Conservation (phyloP, 495 filamentous ascomycete species). For the Xylaria intraflava region DNA sequence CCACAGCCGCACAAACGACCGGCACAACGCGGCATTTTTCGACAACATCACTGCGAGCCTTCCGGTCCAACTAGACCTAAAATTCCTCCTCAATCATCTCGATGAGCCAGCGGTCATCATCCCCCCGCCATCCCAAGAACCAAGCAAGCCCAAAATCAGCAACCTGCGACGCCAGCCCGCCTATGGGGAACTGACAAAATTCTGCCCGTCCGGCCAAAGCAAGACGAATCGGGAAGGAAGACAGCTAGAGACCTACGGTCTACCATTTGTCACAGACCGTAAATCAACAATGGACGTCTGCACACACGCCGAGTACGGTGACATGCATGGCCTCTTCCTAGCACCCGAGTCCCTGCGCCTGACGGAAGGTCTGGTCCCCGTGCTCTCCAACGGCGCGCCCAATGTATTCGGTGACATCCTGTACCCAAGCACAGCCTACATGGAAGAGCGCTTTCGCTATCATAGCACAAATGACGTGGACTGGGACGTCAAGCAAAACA, state of each 20-base stretch:
- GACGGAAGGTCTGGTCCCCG: conserved; percentile 24
- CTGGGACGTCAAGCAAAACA: conserved; percentile 36
- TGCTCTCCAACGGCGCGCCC: conserved; percentile 32
- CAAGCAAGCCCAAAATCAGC: conserved; percentile 10
- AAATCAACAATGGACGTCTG: conserved; percentile 20
- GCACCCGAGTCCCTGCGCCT: conserved; percentile 24
- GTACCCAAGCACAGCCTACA: conserved; percentile 31
- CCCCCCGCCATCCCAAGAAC: conserved; percentile 27
- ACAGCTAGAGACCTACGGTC: conserved; percentile 13
- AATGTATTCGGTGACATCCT: conserved; percentile 35
- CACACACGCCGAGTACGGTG: conserved; percentile 21
- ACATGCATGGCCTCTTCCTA: conserved; percentile 24
- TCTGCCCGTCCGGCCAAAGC: conserved; percentile 9
- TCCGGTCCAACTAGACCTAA: conserved; percentile 56
- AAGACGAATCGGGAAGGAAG: neutral
- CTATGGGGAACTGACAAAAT: conserved; percentile 6
- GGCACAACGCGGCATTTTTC: conserved; percentile 15
- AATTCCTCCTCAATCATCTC: conserved; percentile 68
- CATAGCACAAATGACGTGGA: conserved; percentile 27
- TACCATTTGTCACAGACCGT: conserved; percentile 22
- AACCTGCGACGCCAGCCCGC: conserved; percentile 12
- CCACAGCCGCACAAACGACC: conserved; percentile 18
- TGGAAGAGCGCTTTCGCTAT: conserved; percentile 30
- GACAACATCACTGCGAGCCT: conserved; percentile 54
- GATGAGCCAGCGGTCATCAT: conserved; percentile 69